Base-by-base conservation (phyloP, 345 rosid species). In the Populus tremula region DNA sequence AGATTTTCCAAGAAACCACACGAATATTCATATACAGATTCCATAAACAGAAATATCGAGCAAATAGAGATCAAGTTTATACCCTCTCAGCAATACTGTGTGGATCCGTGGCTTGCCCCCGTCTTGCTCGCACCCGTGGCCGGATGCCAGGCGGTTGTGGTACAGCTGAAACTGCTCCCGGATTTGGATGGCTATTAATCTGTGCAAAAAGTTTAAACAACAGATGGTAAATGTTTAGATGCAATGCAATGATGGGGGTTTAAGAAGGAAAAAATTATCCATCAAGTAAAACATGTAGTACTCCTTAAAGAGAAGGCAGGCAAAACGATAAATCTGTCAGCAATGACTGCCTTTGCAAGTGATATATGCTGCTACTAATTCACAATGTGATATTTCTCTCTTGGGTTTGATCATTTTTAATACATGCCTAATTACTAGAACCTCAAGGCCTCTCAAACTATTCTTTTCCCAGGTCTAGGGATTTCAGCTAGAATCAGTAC, bases 151-250 rank as follows among this genome's bases (percentile, higher is more conserved):
- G 92, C n/a, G 83, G 89, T 29, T 85, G 88, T 2, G 84, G 82
- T 27, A 64, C 79, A 23, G 87, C 80, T 75, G 86, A 43, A 50
- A 81, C 76, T 12, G 82, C 23, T 77, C 86, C 87, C 25, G 79
- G 76, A 20, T 81, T 12, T 70, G 78, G 86, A 79, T 85, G 92
- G 79, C 87, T 63, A 74, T 85, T 85, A 73, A 87, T 85, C 89
- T 89, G 89, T 76, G 64, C 38, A 17, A 75, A 53, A 43, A 63
- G 65, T 41, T 68, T 18, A 47, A 43, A n/a, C 56, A 78, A 35
- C 16, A 11, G 33, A 59, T 23, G 63, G 63, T n/a, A 9, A n/a
- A 59, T 56, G n/a, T 36, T 31, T 64, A 36, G 36, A 45, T 50
- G 45, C 56, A 43, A 45, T 3, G 43, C 73, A 69, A 13, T 45